phyloP scores from a whole-genome alignment of 768 basidiomycete species.

The Macrocybe gigantea region DNA sequence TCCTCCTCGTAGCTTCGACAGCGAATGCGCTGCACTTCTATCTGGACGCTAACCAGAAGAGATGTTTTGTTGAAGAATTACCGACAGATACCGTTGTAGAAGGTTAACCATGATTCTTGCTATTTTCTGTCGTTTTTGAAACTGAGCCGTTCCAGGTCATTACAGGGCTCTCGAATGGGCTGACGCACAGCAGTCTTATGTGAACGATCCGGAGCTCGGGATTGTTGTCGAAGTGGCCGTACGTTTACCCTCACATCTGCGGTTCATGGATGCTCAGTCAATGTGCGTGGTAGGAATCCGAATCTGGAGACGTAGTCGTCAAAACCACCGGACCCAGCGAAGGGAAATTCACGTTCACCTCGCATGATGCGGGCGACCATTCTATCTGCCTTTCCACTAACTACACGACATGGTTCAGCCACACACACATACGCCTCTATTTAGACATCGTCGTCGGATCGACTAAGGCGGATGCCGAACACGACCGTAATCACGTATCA shows the following conservation, averaged over 20 bases:
- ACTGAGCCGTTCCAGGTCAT: constrained; percentile 51
- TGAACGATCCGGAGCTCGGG: constrained; percentile 70
- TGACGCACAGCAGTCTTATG: constrained; percentile 62
- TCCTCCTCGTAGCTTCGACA: constrained; percentile 33
- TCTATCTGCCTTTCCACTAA: constrained; percentile 94
- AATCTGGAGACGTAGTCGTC: constrained; percentile 74
- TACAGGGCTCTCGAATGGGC: constrained; percentile 93
- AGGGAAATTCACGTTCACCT: constrained; percentile 95
- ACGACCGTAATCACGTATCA: constrained; percentile 81
- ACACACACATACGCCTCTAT: constrained; percentile 88
- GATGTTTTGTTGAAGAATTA: constrained; percentile 95
- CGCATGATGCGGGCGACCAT: constrained; percentile 95
- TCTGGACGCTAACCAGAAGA: constrained; percentile 87
- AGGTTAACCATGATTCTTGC: constrained; percentile 39
- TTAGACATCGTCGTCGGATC: constrained; percentile 91
- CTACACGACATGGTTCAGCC: constrained; percentile 83
- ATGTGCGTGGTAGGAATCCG: constrained; percentile 63
- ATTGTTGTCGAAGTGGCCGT: constrained; percentile 91
- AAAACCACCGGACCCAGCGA: constrained; percentile 88
- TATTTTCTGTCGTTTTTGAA: neutral
- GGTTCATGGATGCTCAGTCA: neutral
- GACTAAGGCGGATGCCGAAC: constrained; percentile 80
- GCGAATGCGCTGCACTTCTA: constrained; percentile 92
- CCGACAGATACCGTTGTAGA: constrained; percentile 94
- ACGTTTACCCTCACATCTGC: constrained; percentile 19